These are phyloP conservation scores for Dichomitus squalens DNA, from an alignment of 1,284 basidiomycete species.

Conservation along the genomic window DNA sequence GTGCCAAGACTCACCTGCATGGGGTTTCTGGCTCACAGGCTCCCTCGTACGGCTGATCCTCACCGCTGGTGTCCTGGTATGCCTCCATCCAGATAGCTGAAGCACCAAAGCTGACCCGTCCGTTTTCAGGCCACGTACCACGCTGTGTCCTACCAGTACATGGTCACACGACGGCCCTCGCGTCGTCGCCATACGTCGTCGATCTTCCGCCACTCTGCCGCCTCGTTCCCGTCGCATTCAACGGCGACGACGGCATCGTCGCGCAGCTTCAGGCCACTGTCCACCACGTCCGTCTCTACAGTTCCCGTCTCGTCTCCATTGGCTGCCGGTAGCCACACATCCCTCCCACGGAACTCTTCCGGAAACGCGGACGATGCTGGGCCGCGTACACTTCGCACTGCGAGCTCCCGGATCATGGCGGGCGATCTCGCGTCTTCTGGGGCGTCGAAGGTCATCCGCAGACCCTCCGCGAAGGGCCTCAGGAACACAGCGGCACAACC, in stretches of 20 bases:
- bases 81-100: constrained; percentile 28
- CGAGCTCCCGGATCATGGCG: constrained; percentile 24
- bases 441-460: constrained; percentile 16
- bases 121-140: constrained; percentile 41
- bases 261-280: constrained; percentile 27
- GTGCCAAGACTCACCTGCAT: constrained; percentile 36
- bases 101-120: background rate
- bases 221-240: constrained; percentile 23
- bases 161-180: constrained; percentile 29
- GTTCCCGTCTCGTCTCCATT: constrained; percentile 23
- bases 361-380: constrained; percentile 17
- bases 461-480: constrained; percentile 15
- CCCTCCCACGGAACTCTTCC: constrained; percentile 13
- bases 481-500: constrained; percentile 8
- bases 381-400: constrained; percentile 24
- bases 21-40: constrained; percentile 55
- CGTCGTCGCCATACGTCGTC: constrained; percentile 31
- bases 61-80: constrained; percentile 52
- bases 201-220: constrained; percentile 19
- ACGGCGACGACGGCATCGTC: constrained; percentile 18
- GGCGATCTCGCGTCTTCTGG: constrained; percentile 16
- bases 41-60: constrained; percentile 52
- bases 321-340: constrained; percentile 2
- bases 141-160: constrained; percentile 35
- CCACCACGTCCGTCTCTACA: constrained; percentile 21